Evolutionary conservation across 2,329 filamentous ascomycete species (phyloP), one percentile per base, ranked within the genome.

Genomic region (Fusarium neocosmosporiellum): DNA sequence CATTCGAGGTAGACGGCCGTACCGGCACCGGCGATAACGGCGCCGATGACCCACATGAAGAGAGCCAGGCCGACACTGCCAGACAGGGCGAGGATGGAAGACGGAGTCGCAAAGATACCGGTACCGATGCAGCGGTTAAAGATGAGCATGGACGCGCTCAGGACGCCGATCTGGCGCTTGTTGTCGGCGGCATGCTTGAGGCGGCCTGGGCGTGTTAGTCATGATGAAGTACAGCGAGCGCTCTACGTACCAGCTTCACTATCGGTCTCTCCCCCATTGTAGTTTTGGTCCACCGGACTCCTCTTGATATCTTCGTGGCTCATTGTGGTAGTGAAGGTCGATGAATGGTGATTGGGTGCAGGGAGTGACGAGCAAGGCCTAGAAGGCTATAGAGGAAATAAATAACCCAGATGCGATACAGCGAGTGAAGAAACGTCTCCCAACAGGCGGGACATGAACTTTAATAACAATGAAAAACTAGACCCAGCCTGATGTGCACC

Each of bases 61-160:
- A 92, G 84, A 0, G 89, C 84, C 0, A 92, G 83, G 5, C 90
- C 90, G n/a, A 91, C 86, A 66, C 88, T 90, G 65, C 90, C 90
- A 10, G 85, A 88, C 0, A 89, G 84, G 3, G 80, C 75, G 59
- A 92, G 83, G 71, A 92, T 90, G 43, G 86, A 84, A 46, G 86
- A 86, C 0, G 90, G 90, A 0, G 90, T 92, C 1, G 90, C 88
- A 73, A 92, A 92, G 80, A 92, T 92, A 70, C 90, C 90, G 13
- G 89, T 91, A 46, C 90, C 90, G 65, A 92, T 88, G 82, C 92
- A 89, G 66, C 89, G 88, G 82, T 91, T 91, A 80, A 91, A 88
- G 78, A 91, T 90, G 65, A 91, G 83, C 80, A 90, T 88, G 22
- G 86, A 81, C 22, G 89, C 89, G 7, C 86, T 88, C 54, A 84